A percentile compares a stretch with the other conserved stretches of the same genome.
Evolutionary conservation across 805 yeast species (phyloP).

Genomic region (Vanderwaltozyma polyspora): DNA sequence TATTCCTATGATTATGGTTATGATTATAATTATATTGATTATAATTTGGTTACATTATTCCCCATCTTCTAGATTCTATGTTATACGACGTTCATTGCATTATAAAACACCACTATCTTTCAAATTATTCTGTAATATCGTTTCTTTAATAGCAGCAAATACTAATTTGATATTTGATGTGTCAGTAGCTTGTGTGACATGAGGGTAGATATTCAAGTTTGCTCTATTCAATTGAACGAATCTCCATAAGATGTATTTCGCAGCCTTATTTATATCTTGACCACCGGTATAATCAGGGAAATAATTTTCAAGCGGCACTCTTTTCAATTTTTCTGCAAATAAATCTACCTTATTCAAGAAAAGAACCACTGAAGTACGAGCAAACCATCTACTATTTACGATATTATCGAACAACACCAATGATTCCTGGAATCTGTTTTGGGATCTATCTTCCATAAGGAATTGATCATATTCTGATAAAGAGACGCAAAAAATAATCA

Average conservation of each 20-base stretch:
- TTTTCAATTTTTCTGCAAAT: slow-evolving; percentile 72
- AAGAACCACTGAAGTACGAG: slow-evolving; percentile 72
- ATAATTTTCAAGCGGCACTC: slow-evolving; percentile 68
- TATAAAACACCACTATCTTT: too few relatives aligned
- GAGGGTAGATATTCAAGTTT: slow-evolving; percentile 74
- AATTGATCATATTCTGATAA: slow-evolving; percentile 85
- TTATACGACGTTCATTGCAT: too few relatives aligned
- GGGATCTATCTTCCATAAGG: slow-evolving; percentile 62
- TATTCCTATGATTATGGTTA: too few relatives aligned
- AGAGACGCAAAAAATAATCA: slow-evolving; percentile 84
- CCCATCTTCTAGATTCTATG: too few relatives aligned
- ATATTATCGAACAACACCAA: slow-evolving; percentile 79
- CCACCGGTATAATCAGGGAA: slow-evolving; percentile 92
- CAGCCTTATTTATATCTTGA: slow-evolving; percentile 79
- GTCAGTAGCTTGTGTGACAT: slow-evolving; percentile 90
- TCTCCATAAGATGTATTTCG: slow-evolving; percentile 83
- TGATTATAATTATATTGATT: too few relatives aligned
- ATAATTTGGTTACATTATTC: too few relatives aligned
- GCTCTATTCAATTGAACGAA: slow-evolving; percentile 77
- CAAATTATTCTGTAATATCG: slow-evolving; percentile 63
- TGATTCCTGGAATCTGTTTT: slow-evolving; percentile 72
- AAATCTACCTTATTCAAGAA: slow-evolving; percentile 86
- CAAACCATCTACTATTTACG: slow-evolving; percentile 87
- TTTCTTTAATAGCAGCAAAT: slow-evolving; percentile 73
- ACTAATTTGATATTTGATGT: slow-evolving; percentile 81